Percentiles rank a stretch among this genome's conserved stretches.
These are phyloP conservation scores for Senecio squalidus DNA, from an alignment of 140 eudicot genomes.

Conservation along the genomic window DNA sequence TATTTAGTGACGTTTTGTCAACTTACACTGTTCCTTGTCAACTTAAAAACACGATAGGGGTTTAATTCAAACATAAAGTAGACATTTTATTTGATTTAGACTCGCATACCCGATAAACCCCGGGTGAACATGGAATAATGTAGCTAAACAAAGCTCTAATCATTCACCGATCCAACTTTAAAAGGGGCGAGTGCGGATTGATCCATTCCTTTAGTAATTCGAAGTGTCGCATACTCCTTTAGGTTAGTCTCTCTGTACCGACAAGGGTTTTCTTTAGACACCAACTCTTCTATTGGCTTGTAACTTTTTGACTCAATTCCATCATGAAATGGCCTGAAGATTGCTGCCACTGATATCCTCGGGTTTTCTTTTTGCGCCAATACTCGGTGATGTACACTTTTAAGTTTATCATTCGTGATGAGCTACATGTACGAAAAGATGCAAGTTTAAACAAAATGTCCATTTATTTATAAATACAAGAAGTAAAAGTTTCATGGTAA, in stretches of 20 bases:
- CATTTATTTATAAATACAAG: too few species aligned
- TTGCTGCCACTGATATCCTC: slow-evolving; percentile 5
- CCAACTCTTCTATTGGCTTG: background rate
- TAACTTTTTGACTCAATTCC: background rate
- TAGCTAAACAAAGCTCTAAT: background rate
- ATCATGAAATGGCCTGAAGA: background rate
- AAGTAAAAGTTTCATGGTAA: too few species aligned
- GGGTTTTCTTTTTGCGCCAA: background rate
- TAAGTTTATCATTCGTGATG: slow-evolving; percentile 2
- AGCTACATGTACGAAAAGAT: background rate
- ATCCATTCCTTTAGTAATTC: background rate
- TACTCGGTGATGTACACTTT: background rate
- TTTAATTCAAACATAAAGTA: too few species aligned
- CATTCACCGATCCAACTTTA: background rate
- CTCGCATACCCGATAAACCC: too few species aligned
- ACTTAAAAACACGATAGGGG: too few species aligned
- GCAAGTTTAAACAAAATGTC: background rate
- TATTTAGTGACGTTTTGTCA: too few species aligned
- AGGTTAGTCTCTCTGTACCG: background rate
- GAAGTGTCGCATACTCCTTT: background rate
- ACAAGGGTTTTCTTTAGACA: background rate
- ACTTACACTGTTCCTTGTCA: too few species aligned
- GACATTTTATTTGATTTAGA: too few species aligned
- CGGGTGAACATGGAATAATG: too few species aligned
- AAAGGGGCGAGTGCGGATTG: background rate